Evolutionary conservation across 2,329 filamentous ascomycete genomes (phyloP).

Genomic region (Phaeomoniella chlamydospora): DNA sequence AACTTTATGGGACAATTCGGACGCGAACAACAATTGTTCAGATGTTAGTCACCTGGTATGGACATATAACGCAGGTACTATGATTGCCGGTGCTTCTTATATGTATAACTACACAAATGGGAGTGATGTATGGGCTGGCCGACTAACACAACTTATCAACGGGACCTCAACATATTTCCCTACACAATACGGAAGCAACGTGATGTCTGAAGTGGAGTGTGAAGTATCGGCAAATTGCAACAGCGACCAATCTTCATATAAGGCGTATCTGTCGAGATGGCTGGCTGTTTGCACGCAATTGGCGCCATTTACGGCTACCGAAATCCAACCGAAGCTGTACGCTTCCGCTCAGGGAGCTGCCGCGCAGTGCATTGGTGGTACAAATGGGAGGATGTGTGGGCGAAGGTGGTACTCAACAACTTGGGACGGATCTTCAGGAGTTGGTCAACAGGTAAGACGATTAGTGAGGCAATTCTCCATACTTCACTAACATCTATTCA

Average conservation of each 20-base stretch:
- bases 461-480: not conserved
- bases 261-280: constrained; percentile 55
- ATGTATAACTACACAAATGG: constrained; percentile 53
- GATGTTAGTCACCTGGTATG: constrained; percentile 47
- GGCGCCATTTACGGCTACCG: constrained; percentile 42
- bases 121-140: constrained; percentile 38
- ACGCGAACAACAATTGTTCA: constrained; percentile 43
- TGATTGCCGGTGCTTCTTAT: constrained; percentile 46
- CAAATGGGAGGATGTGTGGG: constrained; percentile 45
- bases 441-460: constrained; percentile 41
- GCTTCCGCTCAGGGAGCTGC: constrained; percentile 46
- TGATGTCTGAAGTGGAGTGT: constrained; percentile 55
- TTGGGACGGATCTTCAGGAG: constrained; percentile 45
- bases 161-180: constrained; percentile 39
- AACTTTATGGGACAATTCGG: constrained; percentile 47
- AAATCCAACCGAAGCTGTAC: constrained; percentile 43
- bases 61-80: constrained; percentile 50
- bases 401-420: constrained; percentile 43
- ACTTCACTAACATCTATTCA: constrained; percentile 1
- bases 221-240: constrained; percentile 48
- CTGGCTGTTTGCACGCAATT: constrained; percentile 45
- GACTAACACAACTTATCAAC: constrained; percentile 40
- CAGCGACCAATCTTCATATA: constrained; percentile 59
- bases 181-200: constrained; percentile 25
- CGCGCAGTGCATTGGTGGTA: constrained; percentile 46